These are phyloP conservation scores for Arabidopsis thaliana DNA, from an alignment of 345 rosid species.

Conservation along the genomic window TAIR10.1 NC_003076.8:3500501-3501000, in stretches of 20 bases:
- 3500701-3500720: constrained; percentile 21
- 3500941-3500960: too few relatives aligned
- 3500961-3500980: background rate
- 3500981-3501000: background rate
- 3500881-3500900: background rate
- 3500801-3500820: constrained; percentile 32
- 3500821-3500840: constrained; percentile 12
- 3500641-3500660: constrained; percentile 6
- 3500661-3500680: constrained; percentile 13
- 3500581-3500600: constrained; percentile 74
- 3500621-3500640: constrained; percentile 7
- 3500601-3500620: constrained; percentile 45
- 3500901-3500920: background rate
- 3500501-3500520: constrained; percentile 81
- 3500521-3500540: constrained; percentile 79
- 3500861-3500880: background rate
- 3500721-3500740: background rate
- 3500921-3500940: too few relatives aligned
- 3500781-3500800: constrained; percentile 21
- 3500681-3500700: constrained; percentile 19
- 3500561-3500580: constrained; percentile 95
- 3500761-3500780: constrained; percentile 11
- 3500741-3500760: background rate
- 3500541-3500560: constrained; percentile 82
- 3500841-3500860: constrained; percentile 10